Evolutionary conservation across 495 filamentous ascomycete species (phyloP).

Genomic region (Aspergillus sclerotioniger): DNA sequence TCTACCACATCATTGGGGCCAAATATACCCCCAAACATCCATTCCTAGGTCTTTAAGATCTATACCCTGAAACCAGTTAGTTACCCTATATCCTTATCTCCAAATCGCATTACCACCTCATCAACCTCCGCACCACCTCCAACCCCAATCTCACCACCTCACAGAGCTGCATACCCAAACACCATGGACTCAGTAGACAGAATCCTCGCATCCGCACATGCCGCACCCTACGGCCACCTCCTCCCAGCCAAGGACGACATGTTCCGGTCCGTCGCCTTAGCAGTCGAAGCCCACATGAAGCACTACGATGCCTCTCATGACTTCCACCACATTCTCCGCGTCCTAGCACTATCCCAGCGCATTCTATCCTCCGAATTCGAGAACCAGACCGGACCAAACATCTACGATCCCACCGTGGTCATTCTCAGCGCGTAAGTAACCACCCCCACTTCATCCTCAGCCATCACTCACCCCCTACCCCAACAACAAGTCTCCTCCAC

Average conservation of each 20-base stretch:
- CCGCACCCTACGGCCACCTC: neutral
- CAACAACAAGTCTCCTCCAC: constrained; percentile 57
- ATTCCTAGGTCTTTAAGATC: too few species aligned
- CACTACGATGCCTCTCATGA: constrained; percentile 84
- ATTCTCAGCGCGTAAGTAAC: constrained; percentile 56
- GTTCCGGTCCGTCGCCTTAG: neutral
- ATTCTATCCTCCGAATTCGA: constrained; percentile 47
- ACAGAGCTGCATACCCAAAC: neutral
- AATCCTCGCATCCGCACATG: neutral
- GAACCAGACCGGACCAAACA: constrained; percentile 24
- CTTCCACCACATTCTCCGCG: constrained; percentile 77
- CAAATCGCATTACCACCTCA: neutral
- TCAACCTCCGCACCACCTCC: neutral
- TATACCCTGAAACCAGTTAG: too few species aligned
- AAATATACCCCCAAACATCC: too few species aligned
- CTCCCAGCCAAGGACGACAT: neutral
- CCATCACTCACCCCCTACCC: neutral
- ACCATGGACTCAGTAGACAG: neutral
- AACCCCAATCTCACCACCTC: neutral
- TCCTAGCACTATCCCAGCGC: constrained; percentile 66
- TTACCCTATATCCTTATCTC: too few species aligned
- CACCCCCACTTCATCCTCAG: neutral
- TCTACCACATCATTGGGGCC: too few species aligned
- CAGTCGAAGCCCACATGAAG: constrained; percentile 54
- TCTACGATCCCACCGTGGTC: constrained; percentile 55